Evolutionary conservation across 805 yeast genomes (phyloP), one percentile per base, ranked within the genome.

Genomic region (Candida piceae): DNA sequence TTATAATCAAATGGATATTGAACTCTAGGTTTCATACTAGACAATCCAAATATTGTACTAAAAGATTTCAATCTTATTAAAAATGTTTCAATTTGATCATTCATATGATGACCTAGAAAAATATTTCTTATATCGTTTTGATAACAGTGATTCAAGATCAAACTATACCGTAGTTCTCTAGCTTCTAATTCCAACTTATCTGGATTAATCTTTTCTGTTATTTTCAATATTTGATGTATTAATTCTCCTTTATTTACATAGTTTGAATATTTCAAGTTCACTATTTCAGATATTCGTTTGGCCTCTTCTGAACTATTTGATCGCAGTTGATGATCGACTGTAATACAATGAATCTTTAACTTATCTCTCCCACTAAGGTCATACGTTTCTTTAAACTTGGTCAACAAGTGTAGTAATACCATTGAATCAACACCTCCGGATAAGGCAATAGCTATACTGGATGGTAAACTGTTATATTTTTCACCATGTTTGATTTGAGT

Each of bases 401-500:
- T 65, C 40, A 80, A 54, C 15, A 82, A 60, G 44, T 70, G 69
- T 0, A 83, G 66, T 30, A 84, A 55, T 11, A 84, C 78, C 77
- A 84, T 78, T 1, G 93, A 84, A 52, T 84, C 94, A 0, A 80
- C 87, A 1, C 94, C 94, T 1, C 95, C 95, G 12, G 87, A 78
- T 1, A 84, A 69, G 0, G 88, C 87, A 13, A 84, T 10, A 9
- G 30, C 29, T 7, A 35, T 19, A 4, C 19, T 35, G 9, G 9
- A 5, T 5, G 35, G 29, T 4, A 16, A 11, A 3, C 11, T 15
- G 35, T n/a, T n/a, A n/a, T n/a, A n/a, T n/a, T n/a, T n/a, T n/a
- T n/a, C n/a, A n/a, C n/a, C n/a, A n/a, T n/a, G n/a, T n/a, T n/a
- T n/a, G n/a, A n/a, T n/a, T n/a, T n/a, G n/a, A n/a, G n/a, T n/a